phyloP scores from a whole-genome alignment of 768 basidiomycete species.

The Hydnum rufescens region DNA sequence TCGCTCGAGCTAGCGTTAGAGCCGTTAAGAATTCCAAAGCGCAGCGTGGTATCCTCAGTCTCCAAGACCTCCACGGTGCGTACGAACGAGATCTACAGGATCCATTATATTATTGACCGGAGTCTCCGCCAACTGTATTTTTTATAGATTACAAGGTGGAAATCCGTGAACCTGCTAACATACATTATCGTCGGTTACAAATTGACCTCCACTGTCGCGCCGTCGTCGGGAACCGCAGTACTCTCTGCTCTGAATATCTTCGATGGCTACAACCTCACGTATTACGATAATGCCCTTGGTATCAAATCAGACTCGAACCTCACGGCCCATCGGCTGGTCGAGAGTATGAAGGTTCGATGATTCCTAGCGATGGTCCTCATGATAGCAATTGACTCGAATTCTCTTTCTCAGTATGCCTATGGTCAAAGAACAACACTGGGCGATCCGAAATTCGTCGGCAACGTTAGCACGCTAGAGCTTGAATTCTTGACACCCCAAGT shows the following conservation, averaged over 20 bases:
- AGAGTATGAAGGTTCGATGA: constrained; percentile 21
- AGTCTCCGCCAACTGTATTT: too few relatives aligned
- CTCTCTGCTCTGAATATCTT: constrained; percentile 52
- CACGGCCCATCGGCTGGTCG: constrained; percentile 20
- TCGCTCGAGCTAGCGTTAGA: constrained; percentile 58
- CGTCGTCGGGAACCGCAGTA: constrained; percentile 55
- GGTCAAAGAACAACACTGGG: constrained; percentile 21
- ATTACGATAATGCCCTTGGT: constrained; percentile 1
- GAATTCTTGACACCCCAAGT: constrained; percentile 16
- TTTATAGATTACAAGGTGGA: neutral
- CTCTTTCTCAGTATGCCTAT: neutral
- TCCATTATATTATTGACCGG: neutral
- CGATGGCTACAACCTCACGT: constrained; percentile 16
- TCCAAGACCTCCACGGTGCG: neutral
- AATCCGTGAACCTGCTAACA: neutral
- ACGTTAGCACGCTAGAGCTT: constrained; percentile 20
- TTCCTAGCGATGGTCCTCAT: too few relatives aligned
- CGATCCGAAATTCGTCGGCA: constrained; percentile 36
- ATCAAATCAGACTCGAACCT: constrained; percentile 17
- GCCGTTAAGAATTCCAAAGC: constrained; percentile 28
- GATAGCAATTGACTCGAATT: too few relatives aligned
- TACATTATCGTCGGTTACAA: constrained; percentile 44
- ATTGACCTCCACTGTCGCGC: constrained; percentile 70
- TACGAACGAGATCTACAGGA: neutral
- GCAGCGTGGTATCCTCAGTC: neutral